Conservation (phyloP, 805 yeast genomes). For the Candida namnaoensis region DNA sequence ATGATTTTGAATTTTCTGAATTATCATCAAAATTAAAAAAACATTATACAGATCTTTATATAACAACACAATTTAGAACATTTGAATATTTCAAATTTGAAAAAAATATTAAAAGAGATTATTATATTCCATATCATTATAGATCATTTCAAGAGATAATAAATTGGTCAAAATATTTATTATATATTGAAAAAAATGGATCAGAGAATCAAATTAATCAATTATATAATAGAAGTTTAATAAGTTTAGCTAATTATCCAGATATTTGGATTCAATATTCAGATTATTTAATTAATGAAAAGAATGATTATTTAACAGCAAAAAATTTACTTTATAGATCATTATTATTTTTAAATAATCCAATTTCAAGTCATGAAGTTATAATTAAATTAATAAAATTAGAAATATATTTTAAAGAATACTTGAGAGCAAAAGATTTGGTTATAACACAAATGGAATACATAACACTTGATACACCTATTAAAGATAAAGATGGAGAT, state of each 20-base stretch:
- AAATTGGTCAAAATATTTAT: conserved; percentile 51
- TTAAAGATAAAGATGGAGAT: conserved; percentile 16
- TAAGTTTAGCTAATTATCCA: conserved; percentile 34
- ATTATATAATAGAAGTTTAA: conserved; percentile 39
- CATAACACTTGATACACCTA: conserved; percentile 16
- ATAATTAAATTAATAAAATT: conserved; percentile 36
- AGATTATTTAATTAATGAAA: conserved; percentile 26
- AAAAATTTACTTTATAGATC: conserved; percentile 29
- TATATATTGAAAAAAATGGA: conserved; percentile 34
- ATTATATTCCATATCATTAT: conserved; percentile 24
- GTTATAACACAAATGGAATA: not conserved
- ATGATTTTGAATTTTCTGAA: conserved; percentile 15
- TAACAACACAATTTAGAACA: conserved; percentile 44
- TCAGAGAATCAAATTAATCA: conserved; percentile 13
- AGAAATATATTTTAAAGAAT: conserved; percentile 27
- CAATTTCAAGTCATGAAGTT: conserved; percentile 20
- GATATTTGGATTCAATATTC: conserved; percentile 42
- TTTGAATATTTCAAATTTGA: conserved; percentile 45
- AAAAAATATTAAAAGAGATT: conserved; percentile 27
- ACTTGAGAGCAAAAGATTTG: conserved; percentile 23
- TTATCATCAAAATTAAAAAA: conserved; percentile 32
- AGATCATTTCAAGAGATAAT: conserved; percentile 37
- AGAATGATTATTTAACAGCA: conserved; percentile 25
- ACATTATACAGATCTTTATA: conserved; percentile 40
- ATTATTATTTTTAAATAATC: conserved; percentile 14